Evolutionary conservation across 2,329 filamentous ascomycete species (phyloP).

Genomic region (Beauveria pseudobassiana): DNA sequence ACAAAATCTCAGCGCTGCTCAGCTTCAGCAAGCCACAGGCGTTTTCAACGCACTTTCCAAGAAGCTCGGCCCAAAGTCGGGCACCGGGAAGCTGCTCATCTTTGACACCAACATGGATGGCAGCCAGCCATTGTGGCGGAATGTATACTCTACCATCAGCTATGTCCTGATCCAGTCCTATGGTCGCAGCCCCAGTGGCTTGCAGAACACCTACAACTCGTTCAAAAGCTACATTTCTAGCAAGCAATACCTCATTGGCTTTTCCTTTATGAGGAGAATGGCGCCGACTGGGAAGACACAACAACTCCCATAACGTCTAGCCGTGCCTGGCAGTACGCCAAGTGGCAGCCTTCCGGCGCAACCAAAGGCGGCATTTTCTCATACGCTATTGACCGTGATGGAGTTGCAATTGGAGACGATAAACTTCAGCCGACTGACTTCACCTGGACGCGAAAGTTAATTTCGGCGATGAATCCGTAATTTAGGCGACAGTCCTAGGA

Average conservation of each 20-base stretch:
- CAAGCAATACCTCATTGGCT: constrained; percentile 10
- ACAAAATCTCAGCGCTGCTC: not conserved
- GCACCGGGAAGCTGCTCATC: constrained; percentile 8
- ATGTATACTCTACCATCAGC: constrained; percentile 4
- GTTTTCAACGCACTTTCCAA: constrained; percentile 10
- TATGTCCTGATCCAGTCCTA: constrained; percentile 11
- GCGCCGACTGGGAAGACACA: constrained; percentile 3
- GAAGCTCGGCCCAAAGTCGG: constrained; percentile 8
- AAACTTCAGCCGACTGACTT: constrained; percentile 1
- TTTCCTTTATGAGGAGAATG: constrained; percentile 10
- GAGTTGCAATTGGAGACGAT: constrained; percentile 1
- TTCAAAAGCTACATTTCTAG: constrained; percentile 3
- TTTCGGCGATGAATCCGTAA: constrained; percentile 10
- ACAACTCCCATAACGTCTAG: constrained; percentile 4
- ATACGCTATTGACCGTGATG: constrained; percentile 10
- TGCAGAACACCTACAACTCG: constrained; percentile 3
- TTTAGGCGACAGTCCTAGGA: not conserved
- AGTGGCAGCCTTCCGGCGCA: constrained; percentile 8
- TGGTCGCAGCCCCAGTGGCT: constrained; percentile 1
- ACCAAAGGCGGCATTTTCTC: constrained; percentile 11
- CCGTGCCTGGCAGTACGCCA: constrained; percentile 7
- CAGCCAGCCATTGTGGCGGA: constrained; percentile 2
- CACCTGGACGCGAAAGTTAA: not conserved
- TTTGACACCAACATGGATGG: constrained; percentile 10
- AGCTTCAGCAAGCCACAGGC: constrained; percentile 6